Conservation (phyloP, 345 rosid genomes). For the Eucalyptus sp. region DNA sequence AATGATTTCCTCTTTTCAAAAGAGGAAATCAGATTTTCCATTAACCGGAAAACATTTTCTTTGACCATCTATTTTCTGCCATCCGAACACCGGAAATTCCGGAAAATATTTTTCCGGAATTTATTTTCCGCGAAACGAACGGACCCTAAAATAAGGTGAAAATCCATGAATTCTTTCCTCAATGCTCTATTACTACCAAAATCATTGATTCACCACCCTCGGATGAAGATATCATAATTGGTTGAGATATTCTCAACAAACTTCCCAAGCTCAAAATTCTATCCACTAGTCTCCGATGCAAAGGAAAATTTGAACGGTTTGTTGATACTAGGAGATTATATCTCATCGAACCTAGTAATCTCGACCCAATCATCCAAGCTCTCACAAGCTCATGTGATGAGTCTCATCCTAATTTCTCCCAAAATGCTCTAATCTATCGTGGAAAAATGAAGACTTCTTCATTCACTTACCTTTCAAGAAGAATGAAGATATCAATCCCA, state of each 20-base stretch:
- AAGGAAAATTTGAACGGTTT: background rate
- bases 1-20: no score
- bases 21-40: no score
- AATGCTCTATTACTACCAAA: background rate
- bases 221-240: background rate
- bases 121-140: no score
- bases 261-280: background rate
- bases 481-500: background rate
- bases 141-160: background rate
- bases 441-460: background rate
- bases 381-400: background rate
- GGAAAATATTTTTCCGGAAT: no score
- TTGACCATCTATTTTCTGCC: no score
- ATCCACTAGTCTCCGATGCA: background rate
- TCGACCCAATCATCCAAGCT: background rate
- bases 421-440: background rate
- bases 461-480: background rate
- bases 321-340: background rate
- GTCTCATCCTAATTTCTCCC: background rate
- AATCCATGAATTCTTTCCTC: background rate
- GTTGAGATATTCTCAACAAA: background rate
- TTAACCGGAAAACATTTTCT: no score
- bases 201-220: background rate
- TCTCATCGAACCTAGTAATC: background rate
- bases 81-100: no score